Percentiles rank a stretch among this genome's conserved stretches.
Evolutionary conservation across 257 asterid genomes (phyloP).

Genomic region (Solanum sitiens): DNA sequence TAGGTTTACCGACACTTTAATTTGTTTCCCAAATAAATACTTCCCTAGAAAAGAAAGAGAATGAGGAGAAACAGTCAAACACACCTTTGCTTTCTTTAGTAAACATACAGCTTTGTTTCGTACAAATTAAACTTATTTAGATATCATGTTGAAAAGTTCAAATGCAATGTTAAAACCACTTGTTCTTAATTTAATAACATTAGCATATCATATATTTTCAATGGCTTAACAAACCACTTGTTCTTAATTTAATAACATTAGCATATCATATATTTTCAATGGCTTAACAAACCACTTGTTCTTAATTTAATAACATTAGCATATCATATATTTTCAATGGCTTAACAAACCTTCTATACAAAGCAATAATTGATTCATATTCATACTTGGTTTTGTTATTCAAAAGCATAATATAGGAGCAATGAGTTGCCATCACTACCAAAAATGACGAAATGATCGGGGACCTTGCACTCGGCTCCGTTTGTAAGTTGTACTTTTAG

Average conservation of each 20-base stretch:
- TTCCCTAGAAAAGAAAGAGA: not conserved
- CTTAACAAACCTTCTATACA: not conserved
- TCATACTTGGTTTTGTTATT: not conserved
- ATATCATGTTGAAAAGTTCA: not conserved
- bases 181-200: not conserved
- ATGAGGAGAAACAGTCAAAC: not conserved
- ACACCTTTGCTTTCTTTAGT: not conserved
- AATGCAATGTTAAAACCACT: not conserved
- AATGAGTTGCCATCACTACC: not conserved
- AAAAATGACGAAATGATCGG: too few relatives aligned
- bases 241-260: not conserved
- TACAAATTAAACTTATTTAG: not conserved
- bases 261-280: not conserved
- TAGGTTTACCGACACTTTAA: not conserved
- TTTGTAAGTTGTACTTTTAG: too few relatives aligned
- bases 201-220: not conserved
- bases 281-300: not conserved
- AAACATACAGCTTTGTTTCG: not conserved
- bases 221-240: not conserved
- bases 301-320: not conserved
- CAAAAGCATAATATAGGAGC: not conserved
- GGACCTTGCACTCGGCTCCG: accelerated
- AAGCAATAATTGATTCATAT: not conserved
- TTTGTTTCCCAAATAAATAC: not conserved
- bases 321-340: not conserved